phyloP scores from a whole-genome alignment of 345 rosid genomes.

The Schrenkiella parvula region DNA sequence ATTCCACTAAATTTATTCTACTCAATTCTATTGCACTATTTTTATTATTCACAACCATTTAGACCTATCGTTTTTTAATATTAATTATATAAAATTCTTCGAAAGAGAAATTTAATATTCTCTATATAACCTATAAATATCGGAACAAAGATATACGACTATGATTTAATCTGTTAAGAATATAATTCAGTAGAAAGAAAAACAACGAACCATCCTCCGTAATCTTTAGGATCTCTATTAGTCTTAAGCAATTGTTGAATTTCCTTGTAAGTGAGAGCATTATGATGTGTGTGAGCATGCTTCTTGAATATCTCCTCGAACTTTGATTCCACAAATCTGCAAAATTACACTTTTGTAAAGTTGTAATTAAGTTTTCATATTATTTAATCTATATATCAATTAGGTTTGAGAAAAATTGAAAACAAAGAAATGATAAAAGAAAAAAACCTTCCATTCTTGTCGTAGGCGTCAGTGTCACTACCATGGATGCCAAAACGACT shows the following conservation, averaged over 20 bases:
- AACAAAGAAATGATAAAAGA: background rate
- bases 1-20: no score
- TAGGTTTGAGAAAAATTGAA: background rate
- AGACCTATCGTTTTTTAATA: background rate
- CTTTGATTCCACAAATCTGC: slow-evolving; percentile 61
- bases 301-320: slow-evolving; percentile 68
- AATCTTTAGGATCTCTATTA: slow-evolving; percentile 53
- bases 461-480: slow-evolving; percentile 70
- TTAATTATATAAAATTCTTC: no score
- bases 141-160: background rate
- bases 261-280: slow-evolving; percentile 50
- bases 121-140: no score
- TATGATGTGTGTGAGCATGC: slow-evolving; percentile 41
- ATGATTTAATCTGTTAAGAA: background rate
- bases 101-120: no score
- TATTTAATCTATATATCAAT: background rate
- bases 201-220: slow-evolving; percentile 46
- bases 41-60: no score
- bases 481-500: slow-evolving; percentile 56
- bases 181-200: background rate
- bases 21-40: no score
- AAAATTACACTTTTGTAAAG: background rate
- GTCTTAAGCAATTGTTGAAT: slow-evolving; percentile 38
- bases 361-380: background rate
- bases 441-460: slow-evolving; percentile 67